phyloP scores from a whole-genome alignment of 495 filamentous ascomycete genomes.

The Elaphomyces granulatus region DNA sequence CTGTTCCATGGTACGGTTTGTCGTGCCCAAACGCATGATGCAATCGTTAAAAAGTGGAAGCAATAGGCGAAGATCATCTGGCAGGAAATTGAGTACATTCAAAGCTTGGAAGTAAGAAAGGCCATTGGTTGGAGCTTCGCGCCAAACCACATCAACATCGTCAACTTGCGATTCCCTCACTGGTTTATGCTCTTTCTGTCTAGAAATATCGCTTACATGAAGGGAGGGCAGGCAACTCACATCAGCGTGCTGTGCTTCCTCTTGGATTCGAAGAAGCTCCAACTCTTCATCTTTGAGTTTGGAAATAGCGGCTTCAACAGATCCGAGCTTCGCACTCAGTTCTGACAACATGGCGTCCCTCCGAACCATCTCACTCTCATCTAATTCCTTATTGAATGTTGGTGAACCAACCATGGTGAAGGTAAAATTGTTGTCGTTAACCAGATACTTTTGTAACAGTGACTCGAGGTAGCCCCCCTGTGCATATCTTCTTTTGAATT shows the following conservation, averaged over 20 bases:
- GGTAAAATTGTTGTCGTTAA: conserved; percentile 72
- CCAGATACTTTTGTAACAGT: conserved; percentile 75
- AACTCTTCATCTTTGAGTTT: conserved; percentile 60
- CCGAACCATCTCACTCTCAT: conserved; percentile 58
- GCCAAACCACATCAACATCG: conserved; percentile 68
- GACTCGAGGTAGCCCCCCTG: conserved; percentile 68
- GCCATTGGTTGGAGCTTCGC: conserved; percentile 84
- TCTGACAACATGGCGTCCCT: conserved; percentile 56
- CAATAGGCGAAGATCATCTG: conserved; percentile 68
- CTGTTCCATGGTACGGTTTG: conserved; percentile 78
- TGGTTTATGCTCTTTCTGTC: conserved; percentile 54
- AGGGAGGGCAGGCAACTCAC: conserved; percentile 78
- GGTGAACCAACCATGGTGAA: conserved; percentile 88
- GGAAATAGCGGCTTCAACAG: conserved; percentile 51
- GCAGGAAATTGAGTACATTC: conserved; percentile 62
- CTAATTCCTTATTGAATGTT: conserved; percentile 56
- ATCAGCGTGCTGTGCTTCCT: conserved; percentile 65
- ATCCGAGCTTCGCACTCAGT: conserved; percentile 50
- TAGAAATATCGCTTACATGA: conserved; percentile 73
- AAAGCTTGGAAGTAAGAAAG: conserved; percentile 91
- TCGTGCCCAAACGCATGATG: conserved; percentile 84
- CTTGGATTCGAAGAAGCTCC: conserved; percentile 69
- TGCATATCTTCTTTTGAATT: conserved; percentile 59
- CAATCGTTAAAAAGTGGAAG: conserved; percentile 87
- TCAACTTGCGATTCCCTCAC: conserved; percentile 53